Evolutionary conservation across 2,329 filamentous ascomycete genomes (phyloP), one percentile per base, ranked within the genome.

Genomic region (Hypoxylon sp.): DNA sequence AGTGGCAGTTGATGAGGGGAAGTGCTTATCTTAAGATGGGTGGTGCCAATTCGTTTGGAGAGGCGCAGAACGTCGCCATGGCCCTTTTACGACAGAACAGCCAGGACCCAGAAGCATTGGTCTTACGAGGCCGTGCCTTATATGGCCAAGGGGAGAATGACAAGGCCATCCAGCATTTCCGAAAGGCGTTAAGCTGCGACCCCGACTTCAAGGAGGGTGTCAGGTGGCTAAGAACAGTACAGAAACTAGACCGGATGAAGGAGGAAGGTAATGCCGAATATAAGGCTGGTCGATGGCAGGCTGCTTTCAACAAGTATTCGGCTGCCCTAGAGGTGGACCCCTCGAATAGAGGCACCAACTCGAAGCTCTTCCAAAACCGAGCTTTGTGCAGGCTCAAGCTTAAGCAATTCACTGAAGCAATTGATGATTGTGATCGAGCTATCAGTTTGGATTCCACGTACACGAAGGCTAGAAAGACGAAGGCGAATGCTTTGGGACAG

Each of bases 111-210:
- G 95, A 99, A 79, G 95, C 94, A 1, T 82, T 99, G 67, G 92
- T 97, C 5, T 86, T 99, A 53, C 88, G 94, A 49, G 95, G 94
- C 22, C 88, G 93, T 67, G 91, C 93, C 15, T 85, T 97, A 51
- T 98, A 98, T 73, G 90, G 89, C 3, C 92, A 95, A 76, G 95
- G 95, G 28, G 95, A 99, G 71, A 97, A 97, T 73, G 92, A 96
- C 2, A 97, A 97, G 83, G 94, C 95, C 1, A 86, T 97, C 44
- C 91, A 94, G 75, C 92, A 96, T 77, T 95, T 98, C 81, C 88
- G 93, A 68, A 92, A 95, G 80, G 95, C 94, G 19, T 81, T 97
- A 58, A 91, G 85, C 76, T 93, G 94, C 77, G 95, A 98, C 72
- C 95, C 95, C 7, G 95, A 99, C 77, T 95, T 91, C 81, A 90